These are phyloP conservation scores for Neurospora sp. DNA, from an alignment of 2,329 filamentous ascomycete species.

Conservation along the genomic window DNA sequence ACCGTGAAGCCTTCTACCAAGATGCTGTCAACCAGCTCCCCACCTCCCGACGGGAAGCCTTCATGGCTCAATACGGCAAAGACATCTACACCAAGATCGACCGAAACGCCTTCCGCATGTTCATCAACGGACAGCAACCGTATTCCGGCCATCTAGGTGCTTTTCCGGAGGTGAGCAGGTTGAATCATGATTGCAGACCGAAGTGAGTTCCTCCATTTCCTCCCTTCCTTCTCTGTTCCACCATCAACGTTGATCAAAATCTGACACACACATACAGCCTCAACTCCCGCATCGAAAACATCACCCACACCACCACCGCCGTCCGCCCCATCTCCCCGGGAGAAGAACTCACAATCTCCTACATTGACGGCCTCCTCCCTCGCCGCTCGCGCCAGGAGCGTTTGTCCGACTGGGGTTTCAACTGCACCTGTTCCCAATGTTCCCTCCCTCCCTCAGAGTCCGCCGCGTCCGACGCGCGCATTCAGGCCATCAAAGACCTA, in stretches of 20 bases:
- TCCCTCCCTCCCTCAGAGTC: slow-evolving; percentile 8
- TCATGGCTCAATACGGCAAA: slow-evolving; percentile 24
- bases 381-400: slow-evolving; percentile 21
- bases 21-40: slow-evolving; percentile 22
- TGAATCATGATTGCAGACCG: slow-evolving; percentile 32
- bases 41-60: slow-evolving; percentile 11
- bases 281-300: slow-evolving; percentile 25
- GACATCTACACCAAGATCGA: slow-evolving; percentile 23
- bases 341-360: slow-evolving; percentile 29
- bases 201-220: slow-evolving; percentile 22
- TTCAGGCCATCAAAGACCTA: slow-evolving; percentile 21
- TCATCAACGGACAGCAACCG: slow-evolving; percentile 18
- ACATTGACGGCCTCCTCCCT: slow-evolving; percentile 23
- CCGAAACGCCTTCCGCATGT: slow-evolving; percentile 27
- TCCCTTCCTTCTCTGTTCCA: too few relatives aligned
- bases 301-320: slow-evolving; percentile 28
- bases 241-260: too few relatives aligned
- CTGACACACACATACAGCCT: slow-evolving; percentile 10
- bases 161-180: slow-evolving; percentile 25
- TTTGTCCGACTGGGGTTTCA: slow-evolving; percentile 27
- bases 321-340: slow-evolving; percentile 26
- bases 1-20: slow-evolving; percentile 17
- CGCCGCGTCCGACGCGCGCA: slow-evolving; percentile 23
- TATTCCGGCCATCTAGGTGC: slow-evolving; percentile 23
- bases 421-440: slow-evolving; percentile 27